Conservation (phyloP, 108 stramenopile species). For the Nitzschia palea region DNA sequence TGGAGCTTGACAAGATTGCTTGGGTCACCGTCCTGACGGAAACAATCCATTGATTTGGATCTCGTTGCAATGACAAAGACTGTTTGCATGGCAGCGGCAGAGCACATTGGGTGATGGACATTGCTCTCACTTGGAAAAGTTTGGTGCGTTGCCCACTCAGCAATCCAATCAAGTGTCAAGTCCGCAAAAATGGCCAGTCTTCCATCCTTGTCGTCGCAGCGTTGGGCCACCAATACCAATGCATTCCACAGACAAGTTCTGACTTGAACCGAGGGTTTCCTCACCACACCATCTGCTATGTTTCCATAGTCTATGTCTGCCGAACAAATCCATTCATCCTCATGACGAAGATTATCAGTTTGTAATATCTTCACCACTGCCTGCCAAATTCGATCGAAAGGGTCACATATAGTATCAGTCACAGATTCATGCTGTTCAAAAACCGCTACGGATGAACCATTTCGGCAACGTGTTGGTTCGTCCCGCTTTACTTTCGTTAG, state of each 20-base stretch:
- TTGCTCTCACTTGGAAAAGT: neutral
- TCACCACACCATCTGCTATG: neutral
- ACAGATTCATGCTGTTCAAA: neutral
- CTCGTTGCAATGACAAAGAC: neutral
- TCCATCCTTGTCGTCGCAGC: neutral
- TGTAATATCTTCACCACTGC: neutral
- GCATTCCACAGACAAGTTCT: constrained; percentile 4
- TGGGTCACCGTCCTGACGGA: too few species aligned
- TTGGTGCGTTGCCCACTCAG: neutral
- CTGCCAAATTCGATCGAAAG: neutral
- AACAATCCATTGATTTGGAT: neutral
- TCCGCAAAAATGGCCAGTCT: neutral
- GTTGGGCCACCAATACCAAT: neutral
- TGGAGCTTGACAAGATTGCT: too few species aligned
- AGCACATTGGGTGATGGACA: neutral
- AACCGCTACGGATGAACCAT: too few species aligned
- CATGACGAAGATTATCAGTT: neutral
- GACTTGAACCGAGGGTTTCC: neutral
- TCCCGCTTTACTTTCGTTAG: neutral
- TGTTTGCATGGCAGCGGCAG: neutral
- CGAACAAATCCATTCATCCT: constrained; percentile 1
- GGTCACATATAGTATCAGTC: too few species aligned
- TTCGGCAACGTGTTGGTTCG: neutral
- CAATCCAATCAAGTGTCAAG: neutral
- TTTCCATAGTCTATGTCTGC: neutral